phyloP scores from a whole-genome alignment of 108 stramenopile genomes.

The Craspedostauros australis region DNA sequence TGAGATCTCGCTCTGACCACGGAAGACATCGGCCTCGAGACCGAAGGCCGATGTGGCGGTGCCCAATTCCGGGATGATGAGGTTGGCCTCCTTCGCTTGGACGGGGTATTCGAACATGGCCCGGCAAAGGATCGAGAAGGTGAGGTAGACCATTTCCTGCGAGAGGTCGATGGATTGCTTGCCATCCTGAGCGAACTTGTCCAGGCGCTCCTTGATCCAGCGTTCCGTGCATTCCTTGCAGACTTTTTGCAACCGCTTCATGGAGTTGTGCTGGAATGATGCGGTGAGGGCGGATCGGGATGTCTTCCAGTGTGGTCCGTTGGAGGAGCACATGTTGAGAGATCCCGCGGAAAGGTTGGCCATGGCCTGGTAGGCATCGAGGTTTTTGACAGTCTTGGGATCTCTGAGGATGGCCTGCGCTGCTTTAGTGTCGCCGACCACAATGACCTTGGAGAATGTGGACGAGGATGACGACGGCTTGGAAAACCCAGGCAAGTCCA shows the following conservation, averaged over 20 bases:
- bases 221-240: constrained; percentile 22
- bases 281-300: constrained; percentile 29
- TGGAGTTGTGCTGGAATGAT: constrained; percentile 26
- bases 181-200: constrained; percentile 4
- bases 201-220: constrained; percentile 29
- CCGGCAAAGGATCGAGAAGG: constrained; percentile 35
- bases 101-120: constrained; percentile 44
- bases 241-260: constrained; percentile 31
- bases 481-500: too few relatives aligned
- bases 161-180: constrained; percentile 26
- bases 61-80: constrained; percentile 11
- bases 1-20: constrained; percentile 2
- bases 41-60: constrained; percentile 9
- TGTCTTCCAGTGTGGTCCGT: constrained; percentile 37
- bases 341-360: constrained; percentile 16
- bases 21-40: constrained; percentile 3
- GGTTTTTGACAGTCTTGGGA: constrained; percentile 19
- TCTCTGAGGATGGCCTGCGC: constrained; percentile 35
- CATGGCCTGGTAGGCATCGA: constrained; percentile 8
- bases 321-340: constrained; percentile 24
- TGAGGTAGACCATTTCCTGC: constrained; percentile 33
- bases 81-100: constrained; percentile 11
- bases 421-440: constrained; percentile 27
- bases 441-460: constrained; percentile 27
- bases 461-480: too few relatives aligned